Base-by-base conservation (phyloP, 306 rosid species). In the Senna tora region DNA sequence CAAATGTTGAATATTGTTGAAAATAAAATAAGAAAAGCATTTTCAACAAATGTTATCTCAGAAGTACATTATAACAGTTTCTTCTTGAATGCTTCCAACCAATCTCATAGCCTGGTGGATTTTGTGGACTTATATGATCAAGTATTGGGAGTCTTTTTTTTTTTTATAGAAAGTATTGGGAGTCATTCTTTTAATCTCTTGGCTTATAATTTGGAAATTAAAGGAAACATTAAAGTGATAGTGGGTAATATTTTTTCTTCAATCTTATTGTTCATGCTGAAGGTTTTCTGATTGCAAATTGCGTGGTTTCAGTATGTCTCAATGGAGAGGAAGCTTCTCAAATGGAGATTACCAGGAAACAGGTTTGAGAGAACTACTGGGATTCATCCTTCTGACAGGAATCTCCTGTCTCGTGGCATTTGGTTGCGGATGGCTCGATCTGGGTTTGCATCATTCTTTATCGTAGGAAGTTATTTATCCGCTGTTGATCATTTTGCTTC, bases 361-460 rank as follows among this genome's bases (percentile, higher is more conserved):
- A 80, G 78, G 62, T 90, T 93, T 59, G 90, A 90, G 85, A 84
- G 89, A 80, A 14, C 3, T 10, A 82, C 96, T 4, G 92, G 96
- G 60, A 90, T 90, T 71, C 97, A 90, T 75, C 98, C 97, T 16
- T 75, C 89, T 17, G 97, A 93, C 72, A 86, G 93, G 75, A 84
- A 69, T 64, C 69, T 88, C 78, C 76, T 93, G 77, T 87, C 68
- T 75, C 91, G 80, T 4, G 93, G 98, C 60, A 49, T 88, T 49
- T 84, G 88, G 54, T 76, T 78, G 75, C 89, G 96, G 79, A 84
- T 93, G 90, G 86, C 96, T 75, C 84, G 87, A 43, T 74, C 90
- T 79, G 97, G 94, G 43, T 2, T 90, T 56, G 89, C 92, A 21
- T 93, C 98, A 2, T 86, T 87, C 43, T 9, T 87, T 58, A 77